phyloP scores from a whole-genome alignment of 2,329 filamentous ascomycete species.

The Tolypocladium pustulatum region DNA sequence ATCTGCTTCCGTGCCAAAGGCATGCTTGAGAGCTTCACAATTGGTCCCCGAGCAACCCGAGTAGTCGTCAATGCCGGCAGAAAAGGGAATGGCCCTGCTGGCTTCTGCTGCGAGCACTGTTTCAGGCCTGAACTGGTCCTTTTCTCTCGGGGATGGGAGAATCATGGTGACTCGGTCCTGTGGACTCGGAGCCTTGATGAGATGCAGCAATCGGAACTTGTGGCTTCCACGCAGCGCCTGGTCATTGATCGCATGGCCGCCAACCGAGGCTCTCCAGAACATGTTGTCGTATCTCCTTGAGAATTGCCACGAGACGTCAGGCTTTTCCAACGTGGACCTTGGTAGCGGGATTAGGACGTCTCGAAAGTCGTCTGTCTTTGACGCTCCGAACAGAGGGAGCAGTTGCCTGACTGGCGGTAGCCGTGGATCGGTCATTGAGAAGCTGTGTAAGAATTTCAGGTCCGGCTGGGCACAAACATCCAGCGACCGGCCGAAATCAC shows the following conservation, averaged over 20 bases:
- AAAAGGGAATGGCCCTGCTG: constrained; percentile 40
- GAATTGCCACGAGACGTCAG: constrained; percentile 37
- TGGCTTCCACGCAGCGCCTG: constrained; percentile 57
- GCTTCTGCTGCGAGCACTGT: constrained; percentile 41
- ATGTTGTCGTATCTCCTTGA: constrained; percentile 51
- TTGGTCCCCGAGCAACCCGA: constrained; percentile 42
- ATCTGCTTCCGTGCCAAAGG: constrained; percentile 27
- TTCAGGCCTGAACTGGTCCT: constrained; percentile 42
- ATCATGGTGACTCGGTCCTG: constrained; percentile 42
- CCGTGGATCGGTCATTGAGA: constrained; percentile 55
- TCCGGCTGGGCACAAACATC: constrained; percentile 72
- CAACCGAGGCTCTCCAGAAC: constrained; percentile 66
- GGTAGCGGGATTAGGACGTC: constrained; percentile 66
- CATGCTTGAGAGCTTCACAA: constrained; percentile 17
- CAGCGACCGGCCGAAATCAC: constrained; percentile 53
- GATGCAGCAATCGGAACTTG: constrained; percentile 60
- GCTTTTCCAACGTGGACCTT: constrained; percentile 28
- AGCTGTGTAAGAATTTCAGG: constrained; percentile 60
- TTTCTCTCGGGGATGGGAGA: constrained; percentile 30
- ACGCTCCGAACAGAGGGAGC: constrained; percentile 65
- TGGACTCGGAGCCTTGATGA: constrained; percentile 48
- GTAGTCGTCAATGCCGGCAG: constrained; percentile 49
- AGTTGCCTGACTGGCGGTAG: constrained; percentile 53
- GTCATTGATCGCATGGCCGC: constrained; percentile 38
- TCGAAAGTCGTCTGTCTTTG: constrained; percentile 60